phyloP scores from a whole-genome alignment of 305 asterid species.

The Solanum chacoense region DNA sequence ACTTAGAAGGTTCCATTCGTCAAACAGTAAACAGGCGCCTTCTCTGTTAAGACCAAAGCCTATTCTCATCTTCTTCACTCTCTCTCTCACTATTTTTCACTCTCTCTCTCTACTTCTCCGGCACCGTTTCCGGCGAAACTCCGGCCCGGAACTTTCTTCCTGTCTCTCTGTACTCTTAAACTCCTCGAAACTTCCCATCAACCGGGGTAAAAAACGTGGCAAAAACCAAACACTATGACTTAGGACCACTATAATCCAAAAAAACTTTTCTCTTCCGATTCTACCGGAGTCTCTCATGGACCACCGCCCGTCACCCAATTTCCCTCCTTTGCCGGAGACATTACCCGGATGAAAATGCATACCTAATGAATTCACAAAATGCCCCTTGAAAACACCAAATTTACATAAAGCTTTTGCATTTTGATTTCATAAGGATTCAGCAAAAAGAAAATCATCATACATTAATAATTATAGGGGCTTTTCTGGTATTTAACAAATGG shows the following conservation, averaged over 20 bases:
- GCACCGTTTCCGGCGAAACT: not conserved
- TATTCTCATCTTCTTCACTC: constrained; percentile 10
- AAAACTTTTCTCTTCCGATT: constrained; percentile 8
- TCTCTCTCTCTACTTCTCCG: not conserved
- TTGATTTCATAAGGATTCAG: not conserved
- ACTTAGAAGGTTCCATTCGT: constrained; percentile 22
- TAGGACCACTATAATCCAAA: constrained; percentile 1
- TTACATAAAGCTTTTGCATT: constrained; percentile 1
- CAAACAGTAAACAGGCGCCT: constrained; percentile 26
- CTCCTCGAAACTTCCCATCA: not conserved
- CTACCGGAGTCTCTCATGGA: constrained; percentile 41
- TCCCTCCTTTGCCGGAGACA: constrained; percentile 14
- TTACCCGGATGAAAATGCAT: constrained; percentile 19
- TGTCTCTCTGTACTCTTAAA: constrained; percentile 6
- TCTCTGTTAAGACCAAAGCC: constrained; percentile 11
- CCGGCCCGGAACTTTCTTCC: not conserved
- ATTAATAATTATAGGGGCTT: not conserved
- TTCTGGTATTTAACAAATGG: constrained; percentile 18
- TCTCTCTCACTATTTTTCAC: not conserved
- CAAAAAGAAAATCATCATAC: not conserved
- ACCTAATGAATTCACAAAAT: not conserved
- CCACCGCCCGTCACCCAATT: constrained; percentile 6
- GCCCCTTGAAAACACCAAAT: not conserved
- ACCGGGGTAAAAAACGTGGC: not conserved
- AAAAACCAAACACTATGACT: too few species aligned